These are phyloP conservation scores for Fusarium poae DNA, from an alignment of 2,329 filamentous ascomycete genomes.

Conservation along the genomic window DNA sequence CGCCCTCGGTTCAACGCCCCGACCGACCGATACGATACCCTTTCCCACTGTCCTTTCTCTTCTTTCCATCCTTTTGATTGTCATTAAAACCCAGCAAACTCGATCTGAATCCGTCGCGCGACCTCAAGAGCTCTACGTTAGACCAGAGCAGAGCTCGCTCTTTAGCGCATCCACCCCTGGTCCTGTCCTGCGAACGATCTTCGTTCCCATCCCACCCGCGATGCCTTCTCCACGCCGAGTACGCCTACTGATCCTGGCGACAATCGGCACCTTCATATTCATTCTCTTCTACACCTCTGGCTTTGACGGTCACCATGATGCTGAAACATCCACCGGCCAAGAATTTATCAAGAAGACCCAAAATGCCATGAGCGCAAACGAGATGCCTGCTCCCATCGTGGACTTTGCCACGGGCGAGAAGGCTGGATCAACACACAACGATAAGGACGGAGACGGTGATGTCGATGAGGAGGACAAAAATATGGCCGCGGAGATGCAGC, in stretches of 20 bases:
- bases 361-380: conserved; percentile 62
- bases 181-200: conserved; percentile 17
- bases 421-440: conserved; percentile 58
- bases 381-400: conserved; percentile 56
- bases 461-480: conserved; percentile 68
- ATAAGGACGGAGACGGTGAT: conserved; percentile 67
- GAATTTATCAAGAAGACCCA: conserved; percentile 73
- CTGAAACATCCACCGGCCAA: conserved; percentile 59
- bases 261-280: conserved; percentile 73
- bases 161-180: conserved; percentile 35
- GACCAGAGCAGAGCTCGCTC: conserved; percentile 50
- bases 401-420: conserved; percentile 56
- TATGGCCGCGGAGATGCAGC: conserved; percentile 65
- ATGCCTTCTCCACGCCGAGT: conserved; percentile 81
- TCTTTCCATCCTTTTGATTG: conserved; percentile 1
- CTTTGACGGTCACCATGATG: conserved; percentile 64
- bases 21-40: conserved; percentile 20
- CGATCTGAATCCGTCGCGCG: conserved; percentile 13
- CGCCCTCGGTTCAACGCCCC: conserved; percentile 20
- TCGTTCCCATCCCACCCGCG: conserved; percentile 34
- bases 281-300: conserved; percentile 80
- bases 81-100: conserved; percentile 17
- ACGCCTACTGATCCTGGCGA: conserved; percentile 73
- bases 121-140: conserved; percentile 24
- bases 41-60: conserved; percentile 19